These are phyloP conservation scores for Vicia villosa DNA, from an alignment of 306 rosid species.

Conservation along the genomic window DNA sequence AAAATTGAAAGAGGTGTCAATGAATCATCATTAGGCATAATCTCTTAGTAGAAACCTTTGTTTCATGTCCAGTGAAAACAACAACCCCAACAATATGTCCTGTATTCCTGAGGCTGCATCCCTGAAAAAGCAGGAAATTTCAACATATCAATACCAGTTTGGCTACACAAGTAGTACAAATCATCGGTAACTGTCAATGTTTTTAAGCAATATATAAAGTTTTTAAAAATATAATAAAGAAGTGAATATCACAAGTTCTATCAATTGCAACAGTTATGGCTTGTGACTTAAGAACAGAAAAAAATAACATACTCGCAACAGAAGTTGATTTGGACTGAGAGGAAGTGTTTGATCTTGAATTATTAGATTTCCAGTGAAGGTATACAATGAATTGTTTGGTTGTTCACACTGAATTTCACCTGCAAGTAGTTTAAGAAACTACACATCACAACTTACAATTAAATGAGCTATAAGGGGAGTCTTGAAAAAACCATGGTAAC, in stretches of 20 bases:
- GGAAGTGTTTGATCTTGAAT: conserved; percentile 80
- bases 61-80: conserved; percentile 94
- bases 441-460: conserved; percentile 6
- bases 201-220: conserved; percentile 19
- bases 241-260: conserved; percentile 21
- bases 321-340: conserved; percentile 75
- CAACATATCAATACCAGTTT: conserved; percentile 30
- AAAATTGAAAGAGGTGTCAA: neutral
- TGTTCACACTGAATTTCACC: conserved; percentile 94
- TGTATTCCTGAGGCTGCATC: conserved; percentile 97
- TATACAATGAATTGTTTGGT: conserved; percentile 88
- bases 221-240: conserved; percentile 5
- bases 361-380: conserved; percentile 85
- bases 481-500: neutral
- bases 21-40: conserved; percentile 16
- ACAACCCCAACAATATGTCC: conserved; percentile 89
- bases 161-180: conserved; percentile 23
- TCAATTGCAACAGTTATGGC: conserved; percentile 9
- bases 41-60: conserved; percentile 67
- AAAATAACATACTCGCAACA: conserved; percentile 68
- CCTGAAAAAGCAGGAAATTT: conserved; percentile 57
- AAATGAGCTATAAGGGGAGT: conserved; percentile 15
- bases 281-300: neutral
- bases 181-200: conserved; percentile 22
- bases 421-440: conserved; percentile 42